Conservation (phyloP, 768 basidiomycete species). For the Boletus coccyginus region DNA sequence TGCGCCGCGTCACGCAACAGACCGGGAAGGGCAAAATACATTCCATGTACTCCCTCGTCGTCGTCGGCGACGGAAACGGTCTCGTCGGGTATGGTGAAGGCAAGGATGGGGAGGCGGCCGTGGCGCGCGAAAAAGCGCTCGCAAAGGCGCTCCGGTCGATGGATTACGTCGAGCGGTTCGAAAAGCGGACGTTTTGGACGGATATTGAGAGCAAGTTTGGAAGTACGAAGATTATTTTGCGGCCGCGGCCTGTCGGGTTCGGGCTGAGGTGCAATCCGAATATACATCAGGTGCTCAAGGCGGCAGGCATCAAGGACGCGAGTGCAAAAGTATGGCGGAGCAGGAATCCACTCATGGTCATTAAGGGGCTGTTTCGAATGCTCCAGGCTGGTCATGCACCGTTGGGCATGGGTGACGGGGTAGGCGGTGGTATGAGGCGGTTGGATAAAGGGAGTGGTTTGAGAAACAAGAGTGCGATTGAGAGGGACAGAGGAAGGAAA, state of each 20-base stretch:
- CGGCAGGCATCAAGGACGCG: slow-evolving; percentile 92
- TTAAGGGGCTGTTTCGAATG: slow-evolving; percentile 81
- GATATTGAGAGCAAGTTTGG: slow-evolving; percentile 85
- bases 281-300: slow-evolving; percentile 85
- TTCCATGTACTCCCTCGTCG: slow-evolving; percentile 56
- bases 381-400: slow-evolving; percentile 84
- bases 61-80: slow-evolving; percentile 82
- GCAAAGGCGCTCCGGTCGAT: slow-evolving; percentile 77
- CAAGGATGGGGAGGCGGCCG: slow-evolving; percentile 57
- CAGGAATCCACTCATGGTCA: slow-evolving; percentile 68
- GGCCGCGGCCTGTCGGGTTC: slow-evolving; percentile 86
- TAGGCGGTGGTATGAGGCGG: slow-evolving; percentile 69
- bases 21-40: slow-evolving; percentile 91
- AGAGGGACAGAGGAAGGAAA: slow-evolving; percentile 80
- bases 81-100: slow-evolving; percentile 82
- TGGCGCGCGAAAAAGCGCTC: slow-evolving; percentile 58
- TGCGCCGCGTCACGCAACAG: slow-evolving; percentile 75
- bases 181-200: slow-evolving; percentile 93
- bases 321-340: slow-evolving; percentile 96
- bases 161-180: slow-evolving; percentile 94
- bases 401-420: slow-evolving; percentile 76
- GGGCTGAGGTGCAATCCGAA: slow-evolving; percentile 88
- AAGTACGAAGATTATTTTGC: slow-evolving; percentile 72
- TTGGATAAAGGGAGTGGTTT: slow-evolving; percentile 77
- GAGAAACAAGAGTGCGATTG: slow-evolving; percentile 63